Evolutionary conservation across 1,284 basidiomycete species (phyloP), one percentile per base, ranked within the genome.

Genomic region (Caloboletus firmus): DNA sequence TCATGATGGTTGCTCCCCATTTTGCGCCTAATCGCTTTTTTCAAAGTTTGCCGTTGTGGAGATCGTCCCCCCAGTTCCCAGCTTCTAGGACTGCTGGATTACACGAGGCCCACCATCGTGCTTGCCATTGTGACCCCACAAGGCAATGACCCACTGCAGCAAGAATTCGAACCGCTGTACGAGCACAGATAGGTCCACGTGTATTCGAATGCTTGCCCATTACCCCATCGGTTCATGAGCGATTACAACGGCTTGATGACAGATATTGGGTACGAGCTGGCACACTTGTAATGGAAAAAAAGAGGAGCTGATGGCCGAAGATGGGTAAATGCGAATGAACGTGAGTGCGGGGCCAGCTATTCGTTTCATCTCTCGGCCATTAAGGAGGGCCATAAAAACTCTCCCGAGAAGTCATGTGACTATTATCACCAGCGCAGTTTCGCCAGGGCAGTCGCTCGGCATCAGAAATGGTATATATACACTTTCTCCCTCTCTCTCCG

Each of bases 381-480:
- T 24, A 24, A 24, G 24, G 3, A 3, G 24, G 24, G 3, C 24
- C 24, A 24, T 24, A 5, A 3, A n/a, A 24, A 24, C 5, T 24
- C 24, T 24, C 24, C 24, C 24, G 24, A 5, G 24, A n/a, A 24
- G 24, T 24, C 24, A 24, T 24, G 24, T 24, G 24, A 5, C 24
- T n/a, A 24, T 24, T 24, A 24, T 24, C n/a, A n/a, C n/a, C n/a
- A n/a, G n/a, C n/a, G n/a, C n/a, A n/a, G n/a, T n/a, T n/a, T n/a
- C n/a, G n/a, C n/a, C n/a, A n/a, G n/a, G n/a, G n/a, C n/a, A n/a
- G n/a, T n/a, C n/a, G n/a, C 45, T 30, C 55, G 57, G 55, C 35
- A 43, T 35, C 35, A 24, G 11, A 20, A 5, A 5, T 5, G 24
- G 22, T 56, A 41, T 59, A 59, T 59, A 59, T 53, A 32, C 24